These are phyloP conservation scores for Clavariopsis aquatica DNA, from an alignment of 495 filamentous ascomycete genomes.

Conservation along the genomic window DNA sequence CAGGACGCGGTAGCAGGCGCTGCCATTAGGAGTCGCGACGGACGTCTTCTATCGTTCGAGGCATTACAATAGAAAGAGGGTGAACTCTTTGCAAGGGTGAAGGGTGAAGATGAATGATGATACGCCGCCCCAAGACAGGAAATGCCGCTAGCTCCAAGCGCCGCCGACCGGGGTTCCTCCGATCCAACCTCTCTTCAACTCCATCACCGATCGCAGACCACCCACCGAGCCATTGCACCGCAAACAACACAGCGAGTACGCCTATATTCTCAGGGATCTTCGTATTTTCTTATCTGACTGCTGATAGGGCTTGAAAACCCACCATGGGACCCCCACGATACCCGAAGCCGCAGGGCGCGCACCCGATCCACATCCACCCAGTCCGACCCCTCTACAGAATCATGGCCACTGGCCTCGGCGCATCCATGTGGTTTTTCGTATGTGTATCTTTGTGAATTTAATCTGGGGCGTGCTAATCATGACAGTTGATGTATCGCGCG, in stretches of 20 bases:
- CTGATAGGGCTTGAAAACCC: constrained; percentile 21
- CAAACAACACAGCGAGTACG: constrained; percentile 21
- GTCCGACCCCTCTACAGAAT: constrained; percentile 77
- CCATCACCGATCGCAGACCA: not conserved
- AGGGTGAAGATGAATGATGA: constrained; percentile 3
- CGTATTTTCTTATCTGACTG: constrained; percentile 2
- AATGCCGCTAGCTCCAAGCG: not conserved
- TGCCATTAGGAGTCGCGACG: constrained; percentile 12
- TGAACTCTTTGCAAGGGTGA: not conserved
- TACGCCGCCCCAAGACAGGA: not conserved
- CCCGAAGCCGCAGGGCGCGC: constrained; percentile 48
- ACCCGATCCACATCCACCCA: constrained; percentile 74
- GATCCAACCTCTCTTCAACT: constrained; percentile 7
- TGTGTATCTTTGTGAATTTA: not conserved
- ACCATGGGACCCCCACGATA: constrained; percentile 51
- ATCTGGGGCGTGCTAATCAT: constrained; percentile 5
- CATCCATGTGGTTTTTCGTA: constrained; percentile 99
- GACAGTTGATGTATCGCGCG: constrained; percentile 87
- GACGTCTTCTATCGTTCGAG: not conserved
- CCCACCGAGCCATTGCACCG: constrained; percentile 24
- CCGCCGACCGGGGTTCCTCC: not conserved
- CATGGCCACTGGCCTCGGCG: constrained; percentile 80
- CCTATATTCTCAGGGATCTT: not conserved
- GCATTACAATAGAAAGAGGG: not conserved
- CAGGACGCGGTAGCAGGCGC: not conserved